Conservation (phyloP, 1,284 basidiomycete genomes). For the Coniferiporia weirii region DNA sequence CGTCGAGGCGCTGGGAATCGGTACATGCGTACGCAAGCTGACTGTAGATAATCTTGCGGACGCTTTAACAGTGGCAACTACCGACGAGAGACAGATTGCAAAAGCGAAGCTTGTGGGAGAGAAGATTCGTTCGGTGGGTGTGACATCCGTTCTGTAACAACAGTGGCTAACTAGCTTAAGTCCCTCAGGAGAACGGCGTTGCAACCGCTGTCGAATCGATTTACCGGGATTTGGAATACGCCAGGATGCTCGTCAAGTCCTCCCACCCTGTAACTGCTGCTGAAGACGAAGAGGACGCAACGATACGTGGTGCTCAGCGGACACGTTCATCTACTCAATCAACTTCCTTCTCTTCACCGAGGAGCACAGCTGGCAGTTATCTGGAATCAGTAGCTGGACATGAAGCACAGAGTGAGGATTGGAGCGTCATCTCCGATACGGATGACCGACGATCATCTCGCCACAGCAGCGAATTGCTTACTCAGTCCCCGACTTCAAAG, state of each 20-base stretch:
- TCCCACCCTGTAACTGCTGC: conserved; percentile 21
- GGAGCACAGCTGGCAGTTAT: conserved; percentile 50
- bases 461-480: conserved; percentile 37
- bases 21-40: conserved; percentile 79
- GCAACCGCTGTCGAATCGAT: conserved; percentile 85
- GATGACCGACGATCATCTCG: conserved; percentile 55
- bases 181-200: conserved; percentile 78
- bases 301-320: conserved; percentile 36
- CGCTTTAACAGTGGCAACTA: conserved; percentile 79
- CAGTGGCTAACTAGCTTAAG: conserved; percentile 3
- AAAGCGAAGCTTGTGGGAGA: conserved; percentile 81
- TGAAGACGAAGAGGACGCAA: conserved; percentile 29
- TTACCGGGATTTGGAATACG: conserved; percentile 89
- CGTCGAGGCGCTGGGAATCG: conserved; percentile 89
- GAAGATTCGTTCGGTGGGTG: conserved; percentile 70
- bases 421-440: conserved; percentile 76
- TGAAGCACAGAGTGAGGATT: conserved; percentile 64
- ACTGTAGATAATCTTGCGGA: conserved; percentile 73
- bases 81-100: conserved; percentile 81
- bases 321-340: conserved; percentile 26
- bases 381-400: conserved; percentile 39
- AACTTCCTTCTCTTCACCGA: conserved; percentile 31
- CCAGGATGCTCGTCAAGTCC: conserved; percentile 71
- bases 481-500: conserved; percentile 35
- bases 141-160: conserved; percentile 1